phyloP scores from a whole-genome alignment of 495 filamentous ascomycete genomes.

The Penicillium longicatenatum region DNA sequence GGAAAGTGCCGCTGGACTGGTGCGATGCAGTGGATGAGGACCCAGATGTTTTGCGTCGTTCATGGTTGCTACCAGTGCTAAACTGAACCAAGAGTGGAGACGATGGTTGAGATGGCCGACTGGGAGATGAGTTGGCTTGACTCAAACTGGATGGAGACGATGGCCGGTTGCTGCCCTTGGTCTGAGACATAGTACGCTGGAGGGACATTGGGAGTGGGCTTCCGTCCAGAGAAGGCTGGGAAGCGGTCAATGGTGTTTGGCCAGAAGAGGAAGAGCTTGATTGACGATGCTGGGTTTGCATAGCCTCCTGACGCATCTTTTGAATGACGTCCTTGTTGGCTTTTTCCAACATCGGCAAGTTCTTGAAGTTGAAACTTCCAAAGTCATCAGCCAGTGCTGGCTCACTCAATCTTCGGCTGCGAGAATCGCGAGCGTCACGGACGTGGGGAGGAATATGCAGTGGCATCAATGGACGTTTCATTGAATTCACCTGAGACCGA shows the following conservation, averaged over 20 bases:
- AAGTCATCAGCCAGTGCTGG: conserved; percentile 89
- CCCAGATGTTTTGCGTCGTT: conserved; percentile 79
- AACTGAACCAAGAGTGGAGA: conserved; percentile 94
- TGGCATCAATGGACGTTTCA: conserved; percentile 89
- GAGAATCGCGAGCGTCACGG: conserved; percentile 71
- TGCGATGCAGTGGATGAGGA: conserved; percentile 83
- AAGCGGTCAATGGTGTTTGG: conserved; percentile 43
- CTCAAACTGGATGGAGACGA: conserved; percentile 80
- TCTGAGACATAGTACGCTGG: conserved; percentile 81
- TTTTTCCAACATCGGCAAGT: conserved; percentile 93
- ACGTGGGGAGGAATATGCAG: conserved; percentile 96
- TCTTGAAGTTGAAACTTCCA: conserved; percentile 95
- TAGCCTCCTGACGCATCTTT: conserved; percentile 85
- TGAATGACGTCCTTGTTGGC: conserved; percentile 99
- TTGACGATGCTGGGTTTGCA: conserved; percentile 62
- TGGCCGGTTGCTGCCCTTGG: conserved; percentile 71
- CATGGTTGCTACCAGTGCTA: conserved; percentile 72
- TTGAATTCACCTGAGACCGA: conserved; percentile 77
- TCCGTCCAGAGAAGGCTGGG: conserved; percentile 73
- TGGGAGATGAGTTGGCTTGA: conserved; percentile 84
- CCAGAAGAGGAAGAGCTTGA: conserved; percentile 23
- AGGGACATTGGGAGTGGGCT: conserved; percentile 83
- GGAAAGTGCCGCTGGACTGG: conserved; percentile 70
- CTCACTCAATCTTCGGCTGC: conserved; percentile 86
- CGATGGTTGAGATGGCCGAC: conserved; percentile 85